These are phyloP conservation scores for Antitrichia curtipendula DNA, from an alignment of 225 moss, liverwort and hornwort genomes.

Conservation along the genomic window DNA sequence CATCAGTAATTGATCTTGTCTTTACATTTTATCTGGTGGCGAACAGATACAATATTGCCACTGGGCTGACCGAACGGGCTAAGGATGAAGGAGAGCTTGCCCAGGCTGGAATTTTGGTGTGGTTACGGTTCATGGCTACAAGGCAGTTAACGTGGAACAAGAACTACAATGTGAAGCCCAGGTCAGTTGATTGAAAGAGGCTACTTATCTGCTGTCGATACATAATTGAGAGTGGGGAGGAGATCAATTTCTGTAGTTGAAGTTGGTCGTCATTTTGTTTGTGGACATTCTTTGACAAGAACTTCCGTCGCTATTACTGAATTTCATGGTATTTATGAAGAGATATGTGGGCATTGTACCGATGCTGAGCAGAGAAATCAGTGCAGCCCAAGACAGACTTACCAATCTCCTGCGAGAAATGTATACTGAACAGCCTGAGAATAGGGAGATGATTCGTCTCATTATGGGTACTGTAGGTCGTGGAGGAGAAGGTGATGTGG, in stretches of 20 bases:
- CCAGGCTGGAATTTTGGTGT: constrained; percentile 75
- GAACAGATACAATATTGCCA: constrained; percentile 70
- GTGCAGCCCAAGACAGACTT: constrained; percentile 91
- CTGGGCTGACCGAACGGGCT: constrained; percentile 59
- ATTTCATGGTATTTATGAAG: background rate
- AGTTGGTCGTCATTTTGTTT: background rate
- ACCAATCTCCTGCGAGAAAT: constrained; percentile 59
- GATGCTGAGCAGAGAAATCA: constrained; percentile 65
- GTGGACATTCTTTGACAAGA: background rate
- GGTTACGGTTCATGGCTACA: constrained; percentile 91
- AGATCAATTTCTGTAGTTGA: background rate
- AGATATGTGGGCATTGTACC: background rate
- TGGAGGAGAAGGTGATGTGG: constrained; percentile 95
- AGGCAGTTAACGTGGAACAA: constrained; percentile 94
- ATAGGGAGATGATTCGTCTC: constrained; percentile 72
- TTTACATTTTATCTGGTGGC: background rate
- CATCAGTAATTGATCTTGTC: background rate
- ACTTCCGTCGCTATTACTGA: background rate
- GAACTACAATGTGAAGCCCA: constrained; percentile 95
- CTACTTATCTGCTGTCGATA: background rate
- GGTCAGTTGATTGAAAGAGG: constrained; percentile 7
- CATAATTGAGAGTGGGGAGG: background rate
- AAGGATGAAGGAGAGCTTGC: constrained; percentile 85
- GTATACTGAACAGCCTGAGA: constrained; percentile 68
- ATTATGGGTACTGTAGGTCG: constrained; percentile 91